Percentiles rank a stretch among this genome's conserved stretches.
phyloP scores from a whole-genome alignment of 106 monocot species.

The Triglochin maritima region DNA sequence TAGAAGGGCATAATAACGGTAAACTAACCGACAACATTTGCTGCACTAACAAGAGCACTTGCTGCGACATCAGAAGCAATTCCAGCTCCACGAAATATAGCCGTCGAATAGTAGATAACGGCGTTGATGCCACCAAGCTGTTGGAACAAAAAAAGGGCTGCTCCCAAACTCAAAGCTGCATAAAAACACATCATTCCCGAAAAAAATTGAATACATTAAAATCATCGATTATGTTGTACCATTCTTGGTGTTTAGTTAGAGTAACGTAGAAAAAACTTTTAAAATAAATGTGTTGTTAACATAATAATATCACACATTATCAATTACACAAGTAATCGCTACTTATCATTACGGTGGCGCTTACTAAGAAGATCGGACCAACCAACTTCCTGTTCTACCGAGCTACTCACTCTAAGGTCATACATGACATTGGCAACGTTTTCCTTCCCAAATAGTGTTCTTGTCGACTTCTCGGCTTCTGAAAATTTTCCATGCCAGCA shows the following conservation, averaged over 20 bases:
- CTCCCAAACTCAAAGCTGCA: slow-evolving; percentile 82
- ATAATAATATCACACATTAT: no score
- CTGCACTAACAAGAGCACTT: slow-evolving; percentile 89
- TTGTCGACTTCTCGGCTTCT: slow-evolving; percentile 72
- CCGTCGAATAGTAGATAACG: slow-evolving; percentile 89
- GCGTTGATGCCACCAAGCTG: slow-evolving; percentile 96
- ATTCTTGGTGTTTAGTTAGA: no score
- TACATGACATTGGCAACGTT: slow-evolving; percentile 64
- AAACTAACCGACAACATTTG: slow-evolving; percentile 73
- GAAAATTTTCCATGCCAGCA: slow-evolving; percentile 74
- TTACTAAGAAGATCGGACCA: slow-evolving; percentile 95
- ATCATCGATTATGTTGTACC: no score
- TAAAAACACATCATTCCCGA: neutral
- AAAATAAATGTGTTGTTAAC: no score
- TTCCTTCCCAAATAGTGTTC: slow-evolving; percentile 71
- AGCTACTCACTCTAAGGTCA: slow-evolving; percentile 42
- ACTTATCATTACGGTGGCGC: slow-evolving; percentile 73
- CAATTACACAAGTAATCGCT: no score
- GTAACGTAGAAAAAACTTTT: no score
- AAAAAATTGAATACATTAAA: no score
- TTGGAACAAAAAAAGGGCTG: slow-evolving; percentile 87
- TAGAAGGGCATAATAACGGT: neutral
- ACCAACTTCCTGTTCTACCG: slow-evolving; percentile 69
- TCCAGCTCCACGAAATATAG: slow-evolving; percentile 82
- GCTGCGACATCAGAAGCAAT: slow-evolving; percentile 94